Percentiles rank a stretch among this genome's conserved stretches.
These are phyloP conservation scores for Cryptococcus depauperatus DNA, from an alignment of 1,284 basidiomycete species.

Conservation along the genomic window DNA sequence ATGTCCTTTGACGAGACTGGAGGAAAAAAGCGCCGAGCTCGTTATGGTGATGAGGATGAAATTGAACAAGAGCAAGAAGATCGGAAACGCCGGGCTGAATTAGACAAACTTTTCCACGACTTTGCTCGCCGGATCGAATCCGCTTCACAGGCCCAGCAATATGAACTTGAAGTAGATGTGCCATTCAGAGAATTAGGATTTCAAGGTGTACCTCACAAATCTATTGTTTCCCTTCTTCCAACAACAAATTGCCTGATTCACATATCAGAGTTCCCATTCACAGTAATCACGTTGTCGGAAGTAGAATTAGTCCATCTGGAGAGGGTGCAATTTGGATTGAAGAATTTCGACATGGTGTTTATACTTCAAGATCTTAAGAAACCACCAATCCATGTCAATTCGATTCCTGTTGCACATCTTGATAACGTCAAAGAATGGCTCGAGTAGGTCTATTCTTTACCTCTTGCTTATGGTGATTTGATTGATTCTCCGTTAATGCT, in stretches of 20 bases:
- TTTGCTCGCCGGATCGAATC: slow-evolving; percentile 92
- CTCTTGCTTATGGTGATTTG: no score
- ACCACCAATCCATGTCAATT: slow-evolving; percentile 85
- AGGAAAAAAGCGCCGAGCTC: slow-evolving; percentile 94
- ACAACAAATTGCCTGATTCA: slow-evolving; percentile 96
- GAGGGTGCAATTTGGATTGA: slow-evolving; percentile 91
- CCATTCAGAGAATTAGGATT: slow-evolving; percentile 97
- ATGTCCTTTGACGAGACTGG: slow-evolving; percentile 94
- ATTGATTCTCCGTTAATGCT: background rate
- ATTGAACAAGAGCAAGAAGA: slow-evolving; percentile 99
- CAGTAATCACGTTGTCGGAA: slow-evolving; percentile 87
- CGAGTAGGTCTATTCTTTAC: slow-evolving; percentile 57
- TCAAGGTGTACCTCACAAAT: slow-evolving; percentile 92
- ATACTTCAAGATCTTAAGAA: slow-evolving; percentile 96
- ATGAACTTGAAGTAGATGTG: slow-evolving; percentile 85
- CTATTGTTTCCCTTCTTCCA: slow-evolving; percentile 87
- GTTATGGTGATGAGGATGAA: slow-evolving; percentile 98
- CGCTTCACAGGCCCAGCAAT: slow-evolving; percentile 58
- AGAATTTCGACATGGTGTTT: slow-evolving; percentile 95
- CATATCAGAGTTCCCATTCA: slow-evolving; percentile 90
- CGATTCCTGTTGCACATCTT: slow-evolving; percentile 79
- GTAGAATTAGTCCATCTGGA: slow-evolving; percentile 96
- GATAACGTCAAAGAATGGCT: slow-evolving; percentile 98
- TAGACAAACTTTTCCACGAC: slow-evolving; percentile 91
- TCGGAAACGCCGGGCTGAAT: slow-evolving; percentile 71